phyloP scores from a whole-genome alignment of 2,329 filamentous ascomycete species.

The Paracamarosporium sp. region DNA sequence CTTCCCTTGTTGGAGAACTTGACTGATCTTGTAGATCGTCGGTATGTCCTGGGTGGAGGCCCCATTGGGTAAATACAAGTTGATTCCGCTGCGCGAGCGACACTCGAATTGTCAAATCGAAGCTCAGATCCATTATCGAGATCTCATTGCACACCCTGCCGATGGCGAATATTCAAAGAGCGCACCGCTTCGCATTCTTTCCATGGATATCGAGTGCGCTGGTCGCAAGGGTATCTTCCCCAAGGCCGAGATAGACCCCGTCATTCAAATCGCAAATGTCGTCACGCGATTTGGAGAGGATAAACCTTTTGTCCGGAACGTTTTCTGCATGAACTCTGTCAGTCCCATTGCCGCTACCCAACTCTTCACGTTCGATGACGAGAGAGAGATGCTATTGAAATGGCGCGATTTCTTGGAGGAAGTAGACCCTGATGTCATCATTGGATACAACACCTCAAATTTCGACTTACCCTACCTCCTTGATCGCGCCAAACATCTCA shows the following conservation, averaged over 20 bases:
- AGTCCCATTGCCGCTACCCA: conserved; percentile 95
- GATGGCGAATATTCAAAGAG: conserved; percentile 98
- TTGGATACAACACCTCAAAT: conserved; percentile 98
- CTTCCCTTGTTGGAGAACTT: not conserved
- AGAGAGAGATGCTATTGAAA: conserved; percentile 87
- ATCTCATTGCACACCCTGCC: conserved; percentile 85
- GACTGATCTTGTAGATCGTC: conserved; percentile 64
- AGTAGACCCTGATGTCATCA: conserved; percentile 96
- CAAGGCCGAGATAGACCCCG: conserved; percentile 87
- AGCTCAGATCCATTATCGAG: conserved; percentile 79
- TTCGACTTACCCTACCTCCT: conserved; percentile 98
- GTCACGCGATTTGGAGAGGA: conserved; percentile 94
- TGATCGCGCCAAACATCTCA: conserved; percentile 84
- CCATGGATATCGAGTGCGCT: conserved; percentile 98
- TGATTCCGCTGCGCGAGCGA: conserved; percentile 69
- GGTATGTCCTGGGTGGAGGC: conserved; percentile 99
- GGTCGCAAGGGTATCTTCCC: conserved; percentile 98
- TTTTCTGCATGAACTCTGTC: conserved; percentile 92
- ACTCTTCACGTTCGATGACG: conserved; percentile 80
- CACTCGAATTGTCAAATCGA: conserved; percentile 98
- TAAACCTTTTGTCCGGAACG: conserved; percentile 94
- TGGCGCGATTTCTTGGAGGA: conserved; percentile 91
- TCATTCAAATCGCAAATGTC: conserved; percentile 97
- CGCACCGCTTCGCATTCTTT: conserved; percentile 89
- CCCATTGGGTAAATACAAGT: conserved; percentile 73